Percentiles rank a stretch among this genome's conserved stretches.
These are phyloP conservation scores for Epichloe gansuensis DNA, from an alignment of 2,329 filamentous ascomycete species.

Conservation along the genomic window DNA sequence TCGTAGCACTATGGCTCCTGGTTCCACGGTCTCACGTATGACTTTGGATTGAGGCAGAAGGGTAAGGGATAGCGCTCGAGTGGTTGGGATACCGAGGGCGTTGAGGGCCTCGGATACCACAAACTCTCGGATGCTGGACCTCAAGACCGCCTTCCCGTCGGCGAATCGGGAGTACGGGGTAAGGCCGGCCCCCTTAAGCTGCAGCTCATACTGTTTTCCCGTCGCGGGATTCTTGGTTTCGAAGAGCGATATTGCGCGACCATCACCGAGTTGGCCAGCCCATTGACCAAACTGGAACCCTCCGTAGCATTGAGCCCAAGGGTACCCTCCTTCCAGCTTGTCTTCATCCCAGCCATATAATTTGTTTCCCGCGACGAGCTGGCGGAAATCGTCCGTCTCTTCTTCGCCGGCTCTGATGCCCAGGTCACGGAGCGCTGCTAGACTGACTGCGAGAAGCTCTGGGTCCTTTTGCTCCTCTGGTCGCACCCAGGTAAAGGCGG, in stretches of 20 bases:
- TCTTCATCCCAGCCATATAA: slow-evolving; percentile 67
- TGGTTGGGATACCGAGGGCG: slow-evolving; percentile 74
- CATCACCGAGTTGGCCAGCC: slow-evolving; percentile 93
- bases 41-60: slow-evolving; percentile 62
- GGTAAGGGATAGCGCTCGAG: slow-evolving; percentile 72
- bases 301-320: slow-evolving; percentile 97
- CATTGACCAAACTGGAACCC: slow-evolving; percentile 72
- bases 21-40: slow-evolving; percentile 66
- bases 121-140: slow-evolving; percentile 89
- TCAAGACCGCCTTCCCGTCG: slow-evolving; percentile 84
- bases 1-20: slow-evolving; percentile 81
- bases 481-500: slow-evolving; percentile 81
- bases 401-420: slow-evolving; percentile 59
- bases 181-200: slow-evolving; percentile 78
- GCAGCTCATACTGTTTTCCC: slow-evolving; percentile 70
- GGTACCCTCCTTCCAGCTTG: slow-evolving; percentile 60
- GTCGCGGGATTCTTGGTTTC: slow-evolving; percentile 68
- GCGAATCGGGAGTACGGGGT: slow-evolving; percentile 96
- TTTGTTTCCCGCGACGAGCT: slow-evolving; percentile 69
- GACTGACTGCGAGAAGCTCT: slow-evolving; percentile 71
- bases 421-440: slow-evolving; percentile 67
- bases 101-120: slow-evolving; percentile 82
- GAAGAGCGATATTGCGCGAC: slow-evolving; percentile 86
- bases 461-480: slow-evolving; percentile 60
- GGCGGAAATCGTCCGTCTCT: slow-evolving; percentile 58